Conservation (phyloP, 1,284 basidiomycete genomes). For the Boletus semigastroideus region DNA sequence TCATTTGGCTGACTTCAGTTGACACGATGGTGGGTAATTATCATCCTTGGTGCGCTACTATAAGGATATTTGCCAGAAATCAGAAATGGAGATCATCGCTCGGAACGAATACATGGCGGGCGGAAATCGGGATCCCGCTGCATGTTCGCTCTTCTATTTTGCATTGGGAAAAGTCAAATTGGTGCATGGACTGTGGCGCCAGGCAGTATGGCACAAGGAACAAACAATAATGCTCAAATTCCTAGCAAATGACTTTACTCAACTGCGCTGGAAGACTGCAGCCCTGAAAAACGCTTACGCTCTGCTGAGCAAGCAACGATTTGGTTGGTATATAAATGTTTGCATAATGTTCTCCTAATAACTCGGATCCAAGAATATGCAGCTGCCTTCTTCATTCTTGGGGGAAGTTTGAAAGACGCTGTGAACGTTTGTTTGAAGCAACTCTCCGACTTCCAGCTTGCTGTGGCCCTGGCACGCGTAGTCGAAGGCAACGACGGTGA, state of each 20-base stretch:
- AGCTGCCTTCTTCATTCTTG: slow-evolving; percentile 95
- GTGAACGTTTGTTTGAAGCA: slow-evolving; percentile 90
- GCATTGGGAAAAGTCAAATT: slow-evolving; percentile 90
- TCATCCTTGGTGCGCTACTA: slow-evolving; percentile 1
- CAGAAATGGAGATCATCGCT: slow-evolving; percentile 87
- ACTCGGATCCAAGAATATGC: slow-evolving; percentile 75
- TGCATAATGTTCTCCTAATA: slow-evolving; percentile 6
- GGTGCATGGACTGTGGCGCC: slow-evolving; percentile 93
- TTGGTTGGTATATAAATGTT: slow-evolving; percentile 55
- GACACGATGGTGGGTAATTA: slow-evolving; percentile 67
- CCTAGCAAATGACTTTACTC: slow-evolving; percentile 86
- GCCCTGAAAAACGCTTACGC: slow-evolving; percentile 98
- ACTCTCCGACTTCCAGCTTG: slow-evolving; percentile 87
- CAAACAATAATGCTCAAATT: slow-evolving; percentile 91
- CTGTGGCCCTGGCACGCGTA: slow-evolving; percentile 82
- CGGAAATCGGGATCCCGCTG: slow-evolving; percentile 84
- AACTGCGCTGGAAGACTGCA: slow-evolving; percentile 87
- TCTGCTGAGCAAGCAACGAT: slow-evolving; percentile 88
- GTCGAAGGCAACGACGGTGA: slow-evolving; percentile 84
- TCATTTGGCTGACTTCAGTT: slow-evolving; percentile 81
- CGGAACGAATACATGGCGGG: slow-evolving; percentile 89
- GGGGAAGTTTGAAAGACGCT: slow-evolving; percentile 86
- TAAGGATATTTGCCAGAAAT: slow-evolving; percentile 47
- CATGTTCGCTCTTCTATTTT: slow-evolving; percentile 92
- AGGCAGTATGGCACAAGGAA: slow-evolving; percentile 93